A percentile compares a stretch with the other conserved stretches of the same genome.
phyloP scores from a whole-genome alignment of 2,329 filamentous ascomycete species.

The Ploettnerulaceae sp. region DNA sequence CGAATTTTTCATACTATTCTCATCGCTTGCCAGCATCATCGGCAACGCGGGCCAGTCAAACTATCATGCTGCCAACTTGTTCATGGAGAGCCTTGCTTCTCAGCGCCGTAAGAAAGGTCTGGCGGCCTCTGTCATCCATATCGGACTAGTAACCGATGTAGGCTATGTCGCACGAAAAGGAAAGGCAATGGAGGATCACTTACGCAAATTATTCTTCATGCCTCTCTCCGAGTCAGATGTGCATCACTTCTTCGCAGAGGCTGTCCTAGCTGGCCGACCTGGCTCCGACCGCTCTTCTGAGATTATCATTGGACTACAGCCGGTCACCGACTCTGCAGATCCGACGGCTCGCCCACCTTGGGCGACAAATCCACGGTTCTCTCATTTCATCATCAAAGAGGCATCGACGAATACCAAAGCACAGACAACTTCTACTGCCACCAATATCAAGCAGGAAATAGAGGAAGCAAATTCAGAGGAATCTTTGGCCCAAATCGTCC shows the following conservation, averaged over 20 bases:
- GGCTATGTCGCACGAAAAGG: conserved; percentile 34
- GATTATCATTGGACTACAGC: neutral
- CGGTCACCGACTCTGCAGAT: neutral
- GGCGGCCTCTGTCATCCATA: conserved; percentile 37
- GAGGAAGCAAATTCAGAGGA: neutral
- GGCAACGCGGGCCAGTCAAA: conserved; percentile 39
- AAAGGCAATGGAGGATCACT: neutral
- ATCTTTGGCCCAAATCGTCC: neutral
- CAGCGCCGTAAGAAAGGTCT: conserved; percentile 38
- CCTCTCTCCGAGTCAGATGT: neutral
- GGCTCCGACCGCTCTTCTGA: neutral
- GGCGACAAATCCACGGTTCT: neutral
- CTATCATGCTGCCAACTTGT: conserved; percentile 44
- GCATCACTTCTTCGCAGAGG: neutral
- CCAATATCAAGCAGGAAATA: neutral
- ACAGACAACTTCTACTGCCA: neutral
- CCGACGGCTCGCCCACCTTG: neutral
- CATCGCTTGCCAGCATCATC: conserved; percentile 29
- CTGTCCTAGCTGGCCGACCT: neutral
- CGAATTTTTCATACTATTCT: conserved; percentile 39
- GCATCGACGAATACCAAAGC: neutral
- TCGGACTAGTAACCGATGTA: conserved; percentile 39
- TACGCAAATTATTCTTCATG: neutral
- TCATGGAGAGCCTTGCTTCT: conserved; percentile 36
- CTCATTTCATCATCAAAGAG: neutral